A percentile compares a stretch with the other conserved stretches of the same genome.
Conservation (phyloP, 2,329 filamentous ascomycete species). For the Xenoacremonium recifei region DNA sequence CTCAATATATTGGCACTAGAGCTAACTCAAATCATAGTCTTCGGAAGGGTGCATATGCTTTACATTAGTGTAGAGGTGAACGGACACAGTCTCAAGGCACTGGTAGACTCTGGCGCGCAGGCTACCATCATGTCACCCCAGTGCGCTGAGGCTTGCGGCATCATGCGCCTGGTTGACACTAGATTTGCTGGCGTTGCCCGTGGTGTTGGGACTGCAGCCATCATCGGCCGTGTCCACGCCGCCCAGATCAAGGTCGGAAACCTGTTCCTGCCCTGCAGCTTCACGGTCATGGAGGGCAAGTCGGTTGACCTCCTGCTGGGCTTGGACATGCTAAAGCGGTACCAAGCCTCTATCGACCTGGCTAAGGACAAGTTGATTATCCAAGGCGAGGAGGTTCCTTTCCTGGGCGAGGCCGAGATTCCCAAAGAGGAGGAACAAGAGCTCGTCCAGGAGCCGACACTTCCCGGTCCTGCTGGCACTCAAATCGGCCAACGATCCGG, state of each 20-base stretch:
- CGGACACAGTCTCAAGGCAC: slow-evolving; percentile 85
- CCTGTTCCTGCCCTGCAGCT: slow-evolving; percentile 86
- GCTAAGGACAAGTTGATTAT: slow-evolving; percentile 83
- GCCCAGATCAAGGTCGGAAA: slow-evolving; percentile 92
- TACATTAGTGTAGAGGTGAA: slow-evolving; percentile 97
- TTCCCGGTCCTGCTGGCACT: slow-evolving; percentile 84
- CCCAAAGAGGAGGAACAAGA: slow-evolving; percentile 80
- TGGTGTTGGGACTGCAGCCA: slow-evolving; percentile 90
- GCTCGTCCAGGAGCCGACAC: slow-evolving; percentile 74
- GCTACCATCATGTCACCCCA: slow-evolving; percentile 98
- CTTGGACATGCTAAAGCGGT: slow-evolving; percentile 93
- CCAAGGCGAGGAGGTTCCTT: slow-evolving; percentile 82
- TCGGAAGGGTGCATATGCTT: slow-evolving; percentile 91
- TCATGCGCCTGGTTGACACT: slow-evolving; percentile 92
- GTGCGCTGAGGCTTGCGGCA: slow-evolving; percentile 88
- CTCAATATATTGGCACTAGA: no score
- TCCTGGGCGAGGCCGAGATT: slow-evolving; percentile 90
- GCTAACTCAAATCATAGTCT: no score
- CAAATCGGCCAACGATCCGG: slow-evolving; percentile 83
- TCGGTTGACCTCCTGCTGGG: slow-evolving; percentile 90
- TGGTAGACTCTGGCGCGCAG: slow-evolving; percentile 96
- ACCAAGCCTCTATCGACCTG: slow-evolving; percentile 91
- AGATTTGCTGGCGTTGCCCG: slow-evolving; percentile 89
- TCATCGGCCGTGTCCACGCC: slow-evolving; percentile 91
- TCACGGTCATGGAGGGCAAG: slow-evolving; percentile 99